These are phyloP conservation scores for Loxodes magnus DNA, from an alignment of 73 alveolate genomes.

Conservation along the genomic window DNA sequence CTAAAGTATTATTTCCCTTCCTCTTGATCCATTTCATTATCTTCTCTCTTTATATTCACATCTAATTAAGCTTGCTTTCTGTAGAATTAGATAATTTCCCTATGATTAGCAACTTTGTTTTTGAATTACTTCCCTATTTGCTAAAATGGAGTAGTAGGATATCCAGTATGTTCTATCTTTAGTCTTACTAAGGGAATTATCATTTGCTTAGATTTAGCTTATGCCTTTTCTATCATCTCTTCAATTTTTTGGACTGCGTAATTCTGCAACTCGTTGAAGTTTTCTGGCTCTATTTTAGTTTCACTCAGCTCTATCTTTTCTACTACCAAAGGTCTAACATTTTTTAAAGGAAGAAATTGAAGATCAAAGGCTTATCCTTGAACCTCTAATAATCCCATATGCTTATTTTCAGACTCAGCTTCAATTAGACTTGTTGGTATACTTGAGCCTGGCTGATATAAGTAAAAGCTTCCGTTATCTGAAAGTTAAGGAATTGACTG, in stretches of 20 bases:
- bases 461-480: constrained; percentile 65
- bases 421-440: constrained; percentile 85
- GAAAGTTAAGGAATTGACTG: constrained; percentile 58
- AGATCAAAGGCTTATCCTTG: constrained; percentile 47
- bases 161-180: constrained; percentile 42
- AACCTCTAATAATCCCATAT: constrained; percentile 65
- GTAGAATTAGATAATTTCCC: no score
- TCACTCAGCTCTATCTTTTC: constrained; percentile 59
- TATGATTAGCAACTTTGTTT: no score
- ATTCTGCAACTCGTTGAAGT: constrained; percentile 36
- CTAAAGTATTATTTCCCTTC: no score
- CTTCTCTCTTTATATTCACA: no score
- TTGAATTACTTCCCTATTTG: no score
- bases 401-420: constrained; percentile 75
- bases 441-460: constrained; percentile 88
- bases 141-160: no score
- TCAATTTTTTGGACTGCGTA: constrained; percentile 34
- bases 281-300: constrained; percentile 28
- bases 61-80: no score
- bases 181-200: constrained; percentile 29
- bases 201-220: constrained; percentile 5
- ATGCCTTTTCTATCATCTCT: constrained; percentile 40
- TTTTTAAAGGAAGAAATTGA: constrained; percentile 47
- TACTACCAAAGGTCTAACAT: constrained; percentile 66
- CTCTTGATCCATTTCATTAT: no score